Percentiles rank a stretch among this genome's conserved stretches.
Evolutionary conservation across 106 monocot genomes (phyloP).

Genomic region (Dendrobium catenatum): DNA sequence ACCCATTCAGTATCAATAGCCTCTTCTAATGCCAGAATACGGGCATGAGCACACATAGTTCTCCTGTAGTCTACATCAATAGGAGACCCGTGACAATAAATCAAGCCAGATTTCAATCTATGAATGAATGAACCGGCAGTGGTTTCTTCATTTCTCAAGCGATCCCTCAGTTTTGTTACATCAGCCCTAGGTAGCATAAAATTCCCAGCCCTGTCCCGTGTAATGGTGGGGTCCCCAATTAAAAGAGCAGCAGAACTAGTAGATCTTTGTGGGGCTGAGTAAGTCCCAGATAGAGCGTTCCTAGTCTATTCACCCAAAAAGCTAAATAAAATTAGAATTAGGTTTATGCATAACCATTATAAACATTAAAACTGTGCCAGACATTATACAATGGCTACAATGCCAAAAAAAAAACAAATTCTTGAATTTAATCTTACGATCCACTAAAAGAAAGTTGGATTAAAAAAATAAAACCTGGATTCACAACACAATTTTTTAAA

Average conservation of each 20-base stretch:
- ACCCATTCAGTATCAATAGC: slow-evolving; percentile 99
- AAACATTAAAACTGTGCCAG: neutral
- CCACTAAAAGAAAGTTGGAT: neutral
- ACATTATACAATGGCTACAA: neutral
- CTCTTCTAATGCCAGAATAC: slow-evolving; percentile 95
- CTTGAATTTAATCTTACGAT: neutral
- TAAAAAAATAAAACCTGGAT: neutral
- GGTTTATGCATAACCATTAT: neutral
- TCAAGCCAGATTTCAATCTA: slow-evolving; percentile 37
- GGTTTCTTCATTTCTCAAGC: slow-evolving; percentile 85
- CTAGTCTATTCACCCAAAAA: slow-evolving; percentile 47
- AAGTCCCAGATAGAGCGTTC: slow-evolving; percentile 96
- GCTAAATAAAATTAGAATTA: slow-evolving; percentile 7
- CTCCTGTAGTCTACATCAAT: slow-evolving; percentile 70
- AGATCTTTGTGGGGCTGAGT: slow-evolving; percentile 95
- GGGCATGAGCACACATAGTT: slow-evolving; percentile 97
- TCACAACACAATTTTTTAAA: too few relatives aligned
- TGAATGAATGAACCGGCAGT: slow-evolving; percentile 61
- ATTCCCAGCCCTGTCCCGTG: slow-evolving; percentile 88
- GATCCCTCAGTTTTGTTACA: slow-evolving; percentile 93
- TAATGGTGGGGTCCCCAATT: slow-evolving; percentile 83
- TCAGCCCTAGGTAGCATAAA: slow-evolving; percentile 97
- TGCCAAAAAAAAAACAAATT: neutral
- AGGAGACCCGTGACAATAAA: slow-evolving; percentile 36
- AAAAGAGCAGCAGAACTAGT: slow-evolving; percentile 96